phyloP scores from a whole-genome alignment of 805 yeast genomes.

The Metschnikowia koreensis region DNA sequence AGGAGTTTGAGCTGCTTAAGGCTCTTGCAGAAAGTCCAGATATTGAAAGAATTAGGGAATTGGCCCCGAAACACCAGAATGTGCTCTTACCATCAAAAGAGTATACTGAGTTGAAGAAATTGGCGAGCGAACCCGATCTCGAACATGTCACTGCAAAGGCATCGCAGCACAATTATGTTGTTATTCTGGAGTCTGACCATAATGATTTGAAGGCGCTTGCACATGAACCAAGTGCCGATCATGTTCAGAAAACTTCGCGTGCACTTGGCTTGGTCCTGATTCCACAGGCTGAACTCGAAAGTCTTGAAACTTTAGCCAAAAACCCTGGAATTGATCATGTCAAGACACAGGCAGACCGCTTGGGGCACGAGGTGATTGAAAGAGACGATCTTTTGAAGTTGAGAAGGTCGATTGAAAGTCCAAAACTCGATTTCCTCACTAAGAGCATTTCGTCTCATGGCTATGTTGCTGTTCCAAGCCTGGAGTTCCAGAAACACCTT shows the following conservation, averaged over 20 bases:
- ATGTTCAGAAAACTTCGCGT: slow-evolving; percentile 11
- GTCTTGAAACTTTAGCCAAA: slow-evolving; percentile 13
- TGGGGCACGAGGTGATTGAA: slow-evolving; percentile 20
- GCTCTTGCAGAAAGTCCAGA: slow-evolving; percentile 10
- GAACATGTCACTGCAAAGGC: slow-evolving; percentile 10
- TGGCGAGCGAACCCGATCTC: slow-evolving; percentile 10
- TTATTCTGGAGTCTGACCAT: slow-evolving; percentile 9
- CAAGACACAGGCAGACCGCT: slow-evolving; percentile 19
- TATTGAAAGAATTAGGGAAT: slow-evolving; percentile 13
- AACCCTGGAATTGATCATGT: slow-evolving; percentile 29
- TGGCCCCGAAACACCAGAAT: slow-evolving; percentile 14
- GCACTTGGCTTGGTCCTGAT: slow-evolving; percentile 6
- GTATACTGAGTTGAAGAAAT: slow-evolving; percentile 3
- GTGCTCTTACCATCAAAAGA: slow-evolving; percentile 14
- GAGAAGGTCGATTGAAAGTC: slow-evolving; percentile 20
- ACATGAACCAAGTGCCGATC: slow-evolving; percentile 9
- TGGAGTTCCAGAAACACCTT: slow-evolving; percentile 23
- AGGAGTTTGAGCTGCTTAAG: slow-evolving; percentile 6
- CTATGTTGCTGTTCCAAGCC: slow-evolving; percentile 20
- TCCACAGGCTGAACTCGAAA: slow-evolving; percentile 2
- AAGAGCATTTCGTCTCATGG: slow-evolving; percentile 17
- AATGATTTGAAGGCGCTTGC: slow-evolving; percentile 11
- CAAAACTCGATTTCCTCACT: slow-evolving; percentile 18
- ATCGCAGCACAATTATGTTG: slow-evolving; percentile 4
- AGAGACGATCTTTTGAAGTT: slow-evolving; percentile 16